A percentile compares a stretch with the other conserved stretches of the same genome.
phyloP scores from a whole-genome alignment of 202 grass and related monocot species.

The Zizania palustris region DNA sequence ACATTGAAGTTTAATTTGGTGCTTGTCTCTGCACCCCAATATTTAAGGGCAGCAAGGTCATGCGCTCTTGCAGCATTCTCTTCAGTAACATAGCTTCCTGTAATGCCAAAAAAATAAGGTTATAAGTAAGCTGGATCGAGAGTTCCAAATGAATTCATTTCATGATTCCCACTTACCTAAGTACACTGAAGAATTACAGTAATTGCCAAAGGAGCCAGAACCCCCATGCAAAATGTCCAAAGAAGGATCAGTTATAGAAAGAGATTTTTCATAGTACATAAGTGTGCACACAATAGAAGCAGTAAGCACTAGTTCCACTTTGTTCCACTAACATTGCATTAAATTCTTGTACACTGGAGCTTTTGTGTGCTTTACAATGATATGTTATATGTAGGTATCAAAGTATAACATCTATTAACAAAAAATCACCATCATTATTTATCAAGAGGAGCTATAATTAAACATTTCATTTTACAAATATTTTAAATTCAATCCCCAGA shows the following conservation, averaged over 20 bases:
- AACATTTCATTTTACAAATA: neutral
- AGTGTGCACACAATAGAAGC: neutral
- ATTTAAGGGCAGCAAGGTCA: too few species aligned
- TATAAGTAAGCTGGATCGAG: conserved; percentile 34
- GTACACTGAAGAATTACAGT: conserved; percentile 69
- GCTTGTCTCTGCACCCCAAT: conserved; percentile 68
- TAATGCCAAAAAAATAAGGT: conserved; percentile 35
- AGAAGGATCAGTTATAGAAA: conserved; percentile 32
- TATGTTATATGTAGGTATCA: neutral
- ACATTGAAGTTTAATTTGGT: conserved; percentile 92
- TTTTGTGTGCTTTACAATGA: neutral
- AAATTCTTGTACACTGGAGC: neutral
- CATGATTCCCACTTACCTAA: conserved; percentile 61
- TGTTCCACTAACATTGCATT: neutral
- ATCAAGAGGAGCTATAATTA: neutral
- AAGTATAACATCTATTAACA: neutral
- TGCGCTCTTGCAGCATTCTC: conserved; percentile 94
- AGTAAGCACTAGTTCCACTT: conserved; percentile 1
- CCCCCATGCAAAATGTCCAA: conserved; percentile 44
- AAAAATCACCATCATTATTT: neutral
- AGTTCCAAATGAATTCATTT: conserved; percentile 27
- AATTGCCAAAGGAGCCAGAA: conserved; percentile 42
- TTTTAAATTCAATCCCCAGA: neutral
- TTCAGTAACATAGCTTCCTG: conserved; percentile 95
- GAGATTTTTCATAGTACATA: neutral